phyloP scores from a whole-genome alignment of 1,284 basidiomycete species.

The Naganishia albida region DNA sequence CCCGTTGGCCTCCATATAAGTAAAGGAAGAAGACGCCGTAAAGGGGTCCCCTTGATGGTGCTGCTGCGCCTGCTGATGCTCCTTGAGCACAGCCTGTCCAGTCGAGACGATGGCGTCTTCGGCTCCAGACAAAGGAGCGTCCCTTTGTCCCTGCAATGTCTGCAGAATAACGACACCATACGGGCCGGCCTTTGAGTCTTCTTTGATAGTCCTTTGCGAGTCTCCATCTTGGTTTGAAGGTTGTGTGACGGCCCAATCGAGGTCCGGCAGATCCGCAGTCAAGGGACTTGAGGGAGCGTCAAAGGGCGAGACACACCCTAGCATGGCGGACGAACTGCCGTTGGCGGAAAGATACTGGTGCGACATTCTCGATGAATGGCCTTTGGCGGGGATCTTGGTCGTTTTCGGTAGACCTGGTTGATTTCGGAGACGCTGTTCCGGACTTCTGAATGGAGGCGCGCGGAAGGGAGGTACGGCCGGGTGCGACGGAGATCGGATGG shows the following conservation, averaged over 20 bases:
- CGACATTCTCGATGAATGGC: constrained; percentile 7
- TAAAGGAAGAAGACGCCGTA: constrained; percentile 22
- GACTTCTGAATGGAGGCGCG: neutral
- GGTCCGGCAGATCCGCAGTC: constrained; percentile 18
- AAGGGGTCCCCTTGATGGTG: constrained; percentile 28
- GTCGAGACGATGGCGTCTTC: neutral
- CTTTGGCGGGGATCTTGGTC: constrained; percentile 25
- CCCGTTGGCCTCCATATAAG: constrained; percentile 10
- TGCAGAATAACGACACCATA: constrained; percentile 20
- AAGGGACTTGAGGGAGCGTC: constrained; percentile 6
- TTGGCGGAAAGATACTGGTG: constrained; percentile 19
- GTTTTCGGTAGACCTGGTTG: constrained; percentile 25
- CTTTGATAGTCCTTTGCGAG: constrained; percentile 24
- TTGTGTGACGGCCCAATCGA: constrained; percentile 7
- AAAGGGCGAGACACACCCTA: constrained; percentile 6
- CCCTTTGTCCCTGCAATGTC: constrained; percentile 23
- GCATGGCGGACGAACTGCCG: constrained; percentile 15
- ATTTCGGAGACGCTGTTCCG: neutral
- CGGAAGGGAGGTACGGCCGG: neutral
- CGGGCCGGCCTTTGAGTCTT: constrained; percentile 18
- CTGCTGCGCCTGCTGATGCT: constrained; percentile 7
- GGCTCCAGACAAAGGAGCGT: constrained; percentile 21
- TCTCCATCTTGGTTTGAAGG: constrained; percentile 1
- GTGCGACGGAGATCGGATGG: neutral
- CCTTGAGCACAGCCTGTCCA: neutral